These are phyloP conservation scores for Bisporella sp. DNA, from an alignment of 2,329 filamentous ascomycete genomes.

Conservation along the genomic window DNA sequence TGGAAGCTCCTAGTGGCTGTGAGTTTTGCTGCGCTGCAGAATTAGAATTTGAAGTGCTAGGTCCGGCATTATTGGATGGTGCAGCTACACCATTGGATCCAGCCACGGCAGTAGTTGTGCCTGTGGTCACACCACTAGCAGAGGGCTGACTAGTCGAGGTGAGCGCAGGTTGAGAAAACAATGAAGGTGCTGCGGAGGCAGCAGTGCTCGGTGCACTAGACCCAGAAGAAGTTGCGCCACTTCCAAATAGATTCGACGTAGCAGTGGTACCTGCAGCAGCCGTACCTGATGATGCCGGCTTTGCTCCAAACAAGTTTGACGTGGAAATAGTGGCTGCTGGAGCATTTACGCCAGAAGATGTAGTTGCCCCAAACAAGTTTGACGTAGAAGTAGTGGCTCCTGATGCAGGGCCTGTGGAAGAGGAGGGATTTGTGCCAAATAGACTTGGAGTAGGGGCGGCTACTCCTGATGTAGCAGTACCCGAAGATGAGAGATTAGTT, in stretches of 20 bases:
- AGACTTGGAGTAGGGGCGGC: not conserved
- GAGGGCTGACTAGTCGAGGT: conserved; percentile 15
- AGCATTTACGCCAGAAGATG: conserved; percentile 4
- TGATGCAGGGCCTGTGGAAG: too few relatives aligned
- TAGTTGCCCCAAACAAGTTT: conserved; percentile 4
- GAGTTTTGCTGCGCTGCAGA: conserved; percentile 3
- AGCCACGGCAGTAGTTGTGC: not conserved
- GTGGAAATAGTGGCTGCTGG: conserved; percentile 10
- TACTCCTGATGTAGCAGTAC: not conserved
- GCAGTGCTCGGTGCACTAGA: too few relatives aligned
- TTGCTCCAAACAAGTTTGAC: conserved; percentile 27
- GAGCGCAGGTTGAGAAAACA: too few relatives aligned
- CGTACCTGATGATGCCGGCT: conserved; percentile 12
- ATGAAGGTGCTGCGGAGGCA: too few relatives aligned
- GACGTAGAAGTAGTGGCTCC: not conserved
- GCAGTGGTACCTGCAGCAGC: conserved; percentile 4
- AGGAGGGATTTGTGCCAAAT: conserved; percentile 2
- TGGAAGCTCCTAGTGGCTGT: conserved; percentile 59
- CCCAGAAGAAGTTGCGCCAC: too few relatives aligned
- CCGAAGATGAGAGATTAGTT: not conserved
- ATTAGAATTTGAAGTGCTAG: not conserved
- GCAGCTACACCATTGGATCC: not conserved
- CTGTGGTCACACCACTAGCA: conserved; percentile 14
- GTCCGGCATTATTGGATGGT: too few relatives aligned
- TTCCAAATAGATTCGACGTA: not conserved